Conservation (phyloP, 2,329 filamentous ascomycete genomes). For the Berkeleyomyces basicola region DNA sequence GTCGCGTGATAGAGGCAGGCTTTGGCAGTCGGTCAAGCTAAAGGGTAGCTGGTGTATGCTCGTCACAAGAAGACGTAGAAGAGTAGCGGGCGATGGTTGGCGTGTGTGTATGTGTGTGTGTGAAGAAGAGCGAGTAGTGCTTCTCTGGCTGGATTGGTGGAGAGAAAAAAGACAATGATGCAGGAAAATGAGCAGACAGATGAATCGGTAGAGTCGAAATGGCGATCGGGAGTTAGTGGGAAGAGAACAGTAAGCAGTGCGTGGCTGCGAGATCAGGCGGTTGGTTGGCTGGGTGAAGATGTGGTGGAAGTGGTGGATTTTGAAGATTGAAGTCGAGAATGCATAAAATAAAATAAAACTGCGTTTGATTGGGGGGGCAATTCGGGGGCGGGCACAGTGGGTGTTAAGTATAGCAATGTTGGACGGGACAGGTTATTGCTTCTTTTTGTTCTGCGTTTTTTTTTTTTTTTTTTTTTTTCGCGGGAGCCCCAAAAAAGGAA, state of each 20-base stretch:
- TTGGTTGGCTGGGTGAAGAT: neutral
- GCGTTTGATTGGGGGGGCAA: neutral
- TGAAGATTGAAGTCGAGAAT: neutral
- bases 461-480: neutral
- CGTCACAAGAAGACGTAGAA: neutral
- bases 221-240: too few species aligned
- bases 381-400: neutral
- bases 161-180: too few species aligned
- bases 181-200: too few species aligned
- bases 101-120: neutral
- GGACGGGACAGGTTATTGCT: neutral
- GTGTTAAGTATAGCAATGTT: neutral
- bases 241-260: too few species aligned
- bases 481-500: neutral
- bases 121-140: too few species aligned
- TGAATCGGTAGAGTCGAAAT: too few species aligned
- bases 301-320: neutral
- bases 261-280: too few species aligned
- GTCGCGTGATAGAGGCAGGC: conserved; percentile 3
- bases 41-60: neutral
- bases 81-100: neutral
- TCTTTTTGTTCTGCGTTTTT: neutral
- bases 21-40: neutral
- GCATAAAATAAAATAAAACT: neutral
- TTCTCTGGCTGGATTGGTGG: too few species aligned